Base-by-base conservation (phyloP, 352 stramenopile species). In the Lagenidium giganteum region DNA sequence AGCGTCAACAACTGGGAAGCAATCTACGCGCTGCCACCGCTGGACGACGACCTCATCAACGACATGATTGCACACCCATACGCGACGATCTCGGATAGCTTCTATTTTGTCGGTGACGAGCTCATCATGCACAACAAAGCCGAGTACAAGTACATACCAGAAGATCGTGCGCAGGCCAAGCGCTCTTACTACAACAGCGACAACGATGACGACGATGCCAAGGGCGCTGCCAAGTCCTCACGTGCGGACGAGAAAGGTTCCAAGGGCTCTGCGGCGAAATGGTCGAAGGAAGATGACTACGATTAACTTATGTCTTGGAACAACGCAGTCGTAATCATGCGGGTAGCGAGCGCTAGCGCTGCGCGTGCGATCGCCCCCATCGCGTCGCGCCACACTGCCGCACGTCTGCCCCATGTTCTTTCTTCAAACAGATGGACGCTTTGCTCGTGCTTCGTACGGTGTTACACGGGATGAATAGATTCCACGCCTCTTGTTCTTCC, bases 71-170 rank as follows among this genome's bases (percentile, higher is more conserved):
- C 70, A 22, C 74, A 97, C 57, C 95, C 92, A 25, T 97, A 96
- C 55, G 87, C 95, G 64, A 98, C 92, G 16, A 66, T 87, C 31
- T 97, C 87, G 21, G 92, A 98, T 70, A 96, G 77, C 50, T 98
- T 98, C 61, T 98, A 98, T 68, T 98, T 98, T 54, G 87, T 98
- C 28, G 87, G 87, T 43, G 81, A 97, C 54, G 81, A 97, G 64
- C 79, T 98, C 34, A 95, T 98, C 47, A 98, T 98, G 89, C 91
- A 97, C 70, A 97, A 96, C 71, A 96, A 96, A 56, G 82, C 83
- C 55, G 82, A 91, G 67, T 96, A 96, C 72, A 92, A 96, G 65
- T 98, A 97, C 75, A 80, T 94, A 21, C 29, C 67, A n/a, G 85
- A 97, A 59, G 87, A 96, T 47, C 73, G 62, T 8, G 83, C 88